Percentiles rank a stretch among this genome's conserved stretches.
Evolutionary conservation across 768 basidiomycete species (phyloP).

Genomic region (Russula olivacea): DNA sequence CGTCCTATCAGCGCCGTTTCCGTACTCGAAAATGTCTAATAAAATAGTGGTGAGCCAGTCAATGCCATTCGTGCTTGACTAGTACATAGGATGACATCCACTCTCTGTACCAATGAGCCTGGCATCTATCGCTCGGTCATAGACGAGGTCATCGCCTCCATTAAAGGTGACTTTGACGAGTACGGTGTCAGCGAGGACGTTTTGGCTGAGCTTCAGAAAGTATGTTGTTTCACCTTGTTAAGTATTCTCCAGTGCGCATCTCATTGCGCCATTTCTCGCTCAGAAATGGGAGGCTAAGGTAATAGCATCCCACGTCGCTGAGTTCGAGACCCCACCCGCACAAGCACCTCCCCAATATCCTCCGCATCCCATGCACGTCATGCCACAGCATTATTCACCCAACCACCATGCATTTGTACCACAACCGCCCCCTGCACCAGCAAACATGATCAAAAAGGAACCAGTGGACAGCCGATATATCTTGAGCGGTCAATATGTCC

Average conservation of each 20-base stretch:
- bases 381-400: constrained; percentile 30
- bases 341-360: constrained; percentile 46
- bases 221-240: constrained; percentile 41
- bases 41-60: constrained; percentile 96
- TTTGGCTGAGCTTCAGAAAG: constrained; percentile 79
- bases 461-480: constrained; percentile 67
- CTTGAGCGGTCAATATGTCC: constrained; percentile 48
- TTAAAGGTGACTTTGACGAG: constrained; percentile 94
- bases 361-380: constrained; percentile 53
- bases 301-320: constrained; percentile 89
- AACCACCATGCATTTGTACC: constrained; percentile 35
- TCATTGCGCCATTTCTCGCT: constrained; percentile 11
- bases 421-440: constrained; percentile 34
- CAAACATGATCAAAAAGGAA: constrained; percentile 63
- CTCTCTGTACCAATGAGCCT: constrained; percentile 64
- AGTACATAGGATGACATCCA: constrained; percentile 49
- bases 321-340: constrained; percentile 62
- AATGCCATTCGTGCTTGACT: constrained; percentile 51
- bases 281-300: constrained; percentile 98
- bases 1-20: constrained; percentile 30
- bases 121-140: constrained; percentile 88
- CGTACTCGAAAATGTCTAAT: constrained; percentile 72
- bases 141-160: constrained; percentile 86
- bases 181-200: constrained; percentile 90
- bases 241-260: constrained; percentile 21